A percentile compares a stretch with the other conserved stretches of the same genome.
phyloP scores from a whole-genome alignment of 2,329 filamentous ascomycete genomes.

The Calonectria multiphialidica region DNA sequence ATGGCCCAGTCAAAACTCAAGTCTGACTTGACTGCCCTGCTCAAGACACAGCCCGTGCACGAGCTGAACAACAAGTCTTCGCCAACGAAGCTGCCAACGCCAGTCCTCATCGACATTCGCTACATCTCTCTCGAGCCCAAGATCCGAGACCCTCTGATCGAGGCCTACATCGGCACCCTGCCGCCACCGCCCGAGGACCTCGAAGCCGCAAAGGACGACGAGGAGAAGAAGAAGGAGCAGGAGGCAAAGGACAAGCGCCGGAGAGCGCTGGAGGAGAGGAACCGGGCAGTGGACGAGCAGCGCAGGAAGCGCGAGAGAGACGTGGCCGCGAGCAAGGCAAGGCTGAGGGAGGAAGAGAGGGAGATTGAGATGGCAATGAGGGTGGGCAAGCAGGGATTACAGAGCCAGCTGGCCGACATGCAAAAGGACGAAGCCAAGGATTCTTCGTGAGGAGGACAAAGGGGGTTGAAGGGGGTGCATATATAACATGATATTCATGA shows the following conservation, averaged over 20 bases:
- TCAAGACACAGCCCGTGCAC: conserved; percentile 71
- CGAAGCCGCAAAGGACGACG: conserved; percentile 59
- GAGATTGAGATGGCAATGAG: conserved; percentile 78
- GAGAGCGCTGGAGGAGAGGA: conserved; percentile 74
- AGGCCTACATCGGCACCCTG: conserved; percentile 74
- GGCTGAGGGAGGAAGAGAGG: conserved; percentile 74
- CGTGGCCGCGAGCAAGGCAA: conserved; percentile 70
- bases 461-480: not conserved
- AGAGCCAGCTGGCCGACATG: conserved; percentile 65
- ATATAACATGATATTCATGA: conserved; percentile 24
- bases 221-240: conserved; percentile 60
- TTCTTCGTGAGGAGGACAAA: conserved; percentile 25
- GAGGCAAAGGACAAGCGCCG: conserved; percentile 71
- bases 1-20: conserved; percentile 75
- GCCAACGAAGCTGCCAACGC: conserved; percentile 68
- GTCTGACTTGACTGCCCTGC: conserved; percentile 74
- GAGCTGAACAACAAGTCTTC: conserved; percentile 71
- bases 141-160: conserved; percentile 73
- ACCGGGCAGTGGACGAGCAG: conserved; percentile 72
- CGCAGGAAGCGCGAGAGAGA: conserved; percentile 70
- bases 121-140: conserved; percentile 75
- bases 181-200: conserved; percentile 66
- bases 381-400: conserved; percentile 74
- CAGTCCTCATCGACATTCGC: conserved; percentile 74
- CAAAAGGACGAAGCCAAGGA: conserved; percentile 35